Percentiles rank a stretch among this genome's conserved stretches.
Conservation (phyloP, 495 filamentous ascomycete genomes). For the Hypomontagnella submonticulosa region DNA sequence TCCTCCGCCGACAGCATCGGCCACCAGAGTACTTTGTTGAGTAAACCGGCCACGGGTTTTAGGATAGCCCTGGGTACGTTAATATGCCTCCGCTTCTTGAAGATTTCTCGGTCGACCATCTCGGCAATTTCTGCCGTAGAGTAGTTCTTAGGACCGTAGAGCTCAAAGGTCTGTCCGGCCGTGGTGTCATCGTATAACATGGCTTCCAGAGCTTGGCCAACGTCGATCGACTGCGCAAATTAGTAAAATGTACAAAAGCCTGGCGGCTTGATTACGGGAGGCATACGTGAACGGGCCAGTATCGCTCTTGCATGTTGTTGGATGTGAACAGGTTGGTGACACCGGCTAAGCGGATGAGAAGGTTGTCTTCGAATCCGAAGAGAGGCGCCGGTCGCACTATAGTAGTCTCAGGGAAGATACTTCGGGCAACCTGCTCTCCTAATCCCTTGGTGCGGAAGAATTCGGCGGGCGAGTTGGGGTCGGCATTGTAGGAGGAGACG, state of each 20-base stretch:
- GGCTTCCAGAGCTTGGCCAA: conserved; percentile 84
- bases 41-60: conserved; percentile 73
- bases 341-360: conserved; percentile 86
- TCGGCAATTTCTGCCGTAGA: conserved; percentile 85
- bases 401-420: conserved; percentile 97
- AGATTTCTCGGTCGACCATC: conserved; percentile 90
- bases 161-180: conserved; percentile 89
- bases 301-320: conserved; percentile 92
- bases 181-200: conserved; percentile 93
- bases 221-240: conserved; percentile 76
- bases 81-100: conserved; percentile 88
- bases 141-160: conserved; percentile 94
- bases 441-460: conserved; percentile 90
- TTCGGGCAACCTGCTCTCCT: conserved; percentile 84
- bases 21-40: conserved; percentile 92
- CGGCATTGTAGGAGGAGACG: conserved; percentile 93
- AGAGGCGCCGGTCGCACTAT: conserved; percentile 94
- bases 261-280: not conserved
- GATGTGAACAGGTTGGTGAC: conserved; percentile 83
- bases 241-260: not conserved
- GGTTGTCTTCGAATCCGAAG: conserved; percentile 93
- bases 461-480: conserved; percentile 80
- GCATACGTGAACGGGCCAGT: conserved; percentile 90
- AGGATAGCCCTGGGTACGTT: conserved; percentile 86
- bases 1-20: conserved; percentile 83